Evolutionary conservation across 106 monocot genomes (phyloP), one percentile per base, ranked within the genome.

Genomic region (Allium cepa): DNA sequence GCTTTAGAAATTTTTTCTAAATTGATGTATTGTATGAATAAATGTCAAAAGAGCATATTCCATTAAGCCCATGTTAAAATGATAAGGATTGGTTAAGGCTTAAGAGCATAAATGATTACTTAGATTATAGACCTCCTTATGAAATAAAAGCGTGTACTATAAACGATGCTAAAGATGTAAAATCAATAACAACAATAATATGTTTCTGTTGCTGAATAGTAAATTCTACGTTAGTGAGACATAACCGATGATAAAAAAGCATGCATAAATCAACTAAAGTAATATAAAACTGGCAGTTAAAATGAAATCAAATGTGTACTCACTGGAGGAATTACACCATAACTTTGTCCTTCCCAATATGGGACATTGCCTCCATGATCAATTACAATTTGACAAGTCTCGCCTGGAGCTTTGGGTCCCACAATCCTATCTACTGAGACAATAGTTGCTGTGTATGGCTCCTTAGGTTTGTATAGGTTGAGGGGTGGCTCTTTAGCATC

Each of bases 361-460:
- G 94, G 94, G 50, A 91, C 88, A 61, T 91, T 95, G 58, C 94
- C 94, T 51, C 81, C 92, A 80, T 99, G 97, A 83, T 99, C 92
- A 79, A 99, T 99, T 47, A 99, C 89, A 81, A 99, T 85, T 76
- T 99, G 97, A 72, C 89, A 99, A 55, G 97, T 99, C 79, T 99
- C 97, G 17, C 97, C 97, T 48, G 97, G 97, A 62, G 97, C 84
- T 75, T 89, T 88, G 11, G 92, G 89, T 18, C 97, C 97, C 74
- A 99, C 97, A 78, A 99, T 11, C 73, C 89, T 92, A 72, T 99
- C 97, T 69, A 99, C 97, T 49, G 92, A 89, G 18, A 92, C 80
- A 60, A 99, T 85, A 57, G 89, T 99, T 76, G 87, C 97, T 51
- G 92, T 92, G 57, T 99, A 99, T 27, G 97, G 89, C 56, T 76